These are phyloP conservation scores for Tetradesmus lagerheimii DNA, from an alignment of 139 green algal species.

Conservation along the genomic window DNA sequence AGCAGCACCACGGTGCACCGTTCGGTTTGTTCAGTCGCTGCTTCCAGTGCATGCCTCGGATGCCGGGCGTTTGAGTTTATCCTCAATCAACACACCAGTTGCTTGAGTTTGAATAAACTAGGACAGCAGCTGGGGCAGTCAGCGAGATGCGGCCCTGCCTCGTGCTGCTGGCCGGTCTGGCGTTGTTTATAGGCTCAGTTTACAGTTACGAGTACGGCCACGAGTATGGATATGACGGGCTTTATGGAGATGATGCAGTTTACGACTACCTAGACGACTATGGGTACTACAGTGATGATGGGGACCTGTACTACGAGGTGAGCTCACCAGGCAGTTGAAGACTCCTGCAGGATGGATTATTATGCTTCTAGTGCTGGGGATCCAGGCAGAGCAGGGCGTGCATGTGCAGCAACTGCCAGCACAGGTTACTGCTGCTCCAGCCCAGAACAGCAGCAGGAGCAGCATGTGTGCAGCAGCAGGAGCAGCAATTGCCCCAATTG, in stretches of 20 bases:
- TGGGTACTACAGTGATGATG: constrained; percentile 47
- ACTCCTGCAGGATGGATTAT: neutral
- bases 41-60: neutral
- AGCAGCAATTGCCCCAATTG: neutral
- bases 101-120: neutral
- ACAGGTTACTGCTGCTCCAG: neutral
- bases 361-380: neutral
- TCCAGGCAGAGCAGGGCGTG: neutral
- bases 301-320: constrained; percentile 44
- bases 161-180: constrained; percentile 3
- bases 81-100: neutral
- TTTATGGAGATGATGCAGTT: neutral
- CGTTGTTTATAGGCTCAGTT: neutral
- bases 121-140: neutral
- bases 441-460: neutral
- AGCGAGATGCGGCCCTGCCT: neutral
- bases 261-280: constrained; percentile 44
- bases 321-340: neutral
- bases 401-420: neutral
- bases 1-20: neutral
- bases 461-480: neutral
- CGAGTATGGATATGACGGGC: constrained; percentile 31
- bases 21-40: neutral
- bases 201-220: constrained; percentile 5
- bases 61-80: neutral